These are phyloP conservation scores for Scheffersomyces titani DNA, from an alignment of 1,139 yeast genomes.

Conservation along the genomic window DNA sequence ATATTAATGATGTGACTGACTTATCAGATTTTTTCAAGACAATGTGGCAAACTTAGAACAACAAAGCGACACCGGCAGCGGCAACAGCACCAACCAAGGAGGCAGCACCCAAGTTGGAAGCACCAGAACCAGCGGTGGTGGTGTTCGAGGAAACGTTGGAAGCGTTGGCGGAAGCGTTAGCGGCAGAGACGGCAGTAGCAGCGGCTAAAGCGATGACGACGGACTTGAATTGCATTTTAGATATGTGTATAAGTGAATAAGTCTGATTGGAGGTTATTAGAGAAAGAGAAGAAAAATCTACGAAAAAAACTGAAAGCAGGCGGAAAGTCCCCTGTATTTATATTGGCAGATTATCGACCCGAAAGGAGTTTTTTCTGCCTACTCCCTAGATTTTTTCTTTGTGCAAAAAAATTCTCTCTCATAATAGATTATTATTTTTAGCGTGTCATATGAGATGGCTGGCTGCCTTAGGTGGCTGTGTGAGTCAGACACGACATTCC, in stretches of 20 bases:
- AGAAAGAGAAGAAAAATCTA: background rate
- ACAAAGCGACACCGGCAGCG: slow-evolving; percentile 20
- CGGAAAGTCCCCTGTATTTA: slow-evolving; percentile 9
- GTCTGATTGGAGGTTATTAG: slow-evolving; percentile 3
- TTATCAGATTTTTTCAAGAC: background rate
- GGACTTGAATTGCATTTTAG: slow-evolving; percentile 46
- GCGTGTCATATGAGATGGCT: background rate
- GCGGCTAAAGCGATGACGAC: slow-evolving; percentile 46
- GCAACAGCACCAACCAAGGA: slow-evolving; percentile 17
- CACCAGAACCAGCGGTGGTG: slow-evolving; percentile 22
- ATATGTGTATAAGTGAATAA: slow-evolving; percentile 1
- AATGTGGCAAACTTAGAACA: slow-evolving; percentile 11
- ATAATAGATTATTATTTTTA: too few species aligned
- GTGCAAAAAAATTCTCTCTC: background rate
- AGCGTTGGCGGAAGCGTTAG: slow-evolving; percentile 35
- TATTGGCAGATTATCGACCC: slow-evolving; percentile 2
- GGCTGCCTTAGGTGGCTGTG: slow-evolving; percentile 1
- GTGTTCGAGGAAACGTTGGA: slow-evolving; percentile 19
- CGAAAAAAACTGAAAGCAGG: background rate
- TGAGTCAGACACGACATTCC: background rate
- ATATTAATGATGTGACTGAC: background rate
- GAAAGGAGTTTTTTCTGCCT: background rate
- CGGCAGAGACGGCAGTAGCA: slow-evolving; percentile 44
- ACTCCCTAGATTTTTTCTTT: slow-evolving; percentile 9
- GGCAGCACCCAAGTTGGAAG: slow-evolving; percentile 13